Evolutionary conservation across 495 filamentous ascomycete genomes (phyloP), one percentile per base, ranked within the genome.

Genomic region (Aspergillus carlsbadensis): DNA sequence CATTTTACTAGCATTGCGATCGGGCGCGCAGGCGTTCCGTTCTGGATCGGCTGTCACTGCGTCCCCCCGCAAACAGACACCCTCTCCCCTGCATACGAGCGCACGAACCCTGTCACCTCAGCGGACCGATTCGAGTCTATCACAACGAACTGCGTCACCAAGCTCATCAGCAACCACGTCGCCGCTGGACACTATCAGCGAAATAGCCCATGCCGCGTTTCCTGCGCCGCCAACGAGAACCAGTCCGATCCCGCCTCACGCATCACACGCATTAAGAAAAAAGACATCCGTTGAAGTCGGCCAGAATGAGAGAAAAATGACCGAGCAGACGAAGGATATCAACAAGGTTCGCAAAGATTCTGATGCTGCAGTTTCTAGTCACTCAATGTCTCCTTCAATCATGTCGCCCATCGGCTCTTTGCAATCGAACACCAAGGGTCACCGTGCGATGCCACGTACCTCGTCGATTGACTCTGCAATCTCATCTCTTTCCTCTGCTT

Each of bases 381-480:
- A 63, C 37, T 70, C 72, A 37, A 57, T 62, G n/a, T 67, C 72
- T 20, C 67, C 73, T 29, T 69, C 65, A 20, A 58, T 58, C n/a
- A 65, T 63, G 48, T 68, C 65, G 36, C 57, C 70, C 29, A 61
- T 65, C 34, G 70, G 61, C 56, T 70, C 70, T 40, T 40, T 68
- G 29, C 62, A 65, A 49, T 72, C 69, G 33, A 64, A 60, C 49
- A 53, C 66, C 26, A 68, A 72, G 70, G 42, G 66, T 5, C 65
- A 70, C 42, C 77, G 84, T 34, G 67, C 74, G 45, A 76, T 82
- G 62, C 85, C 88, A 52, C 86, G 93, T 58, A 98, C 87, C 44
- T 91, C 91, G 2, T 98, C 94, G 34, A 97, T 97, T 62, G 94
- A 98, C 65, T 96, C 94, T 7, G 89, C 91, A 0, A 89, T 96